Evolutionary conservation across 2,329 filamentous ascomycete genomes (phyloP), one percentile per base, ranked within the genome.

Genomic region (Chalara sp.): DNA sequence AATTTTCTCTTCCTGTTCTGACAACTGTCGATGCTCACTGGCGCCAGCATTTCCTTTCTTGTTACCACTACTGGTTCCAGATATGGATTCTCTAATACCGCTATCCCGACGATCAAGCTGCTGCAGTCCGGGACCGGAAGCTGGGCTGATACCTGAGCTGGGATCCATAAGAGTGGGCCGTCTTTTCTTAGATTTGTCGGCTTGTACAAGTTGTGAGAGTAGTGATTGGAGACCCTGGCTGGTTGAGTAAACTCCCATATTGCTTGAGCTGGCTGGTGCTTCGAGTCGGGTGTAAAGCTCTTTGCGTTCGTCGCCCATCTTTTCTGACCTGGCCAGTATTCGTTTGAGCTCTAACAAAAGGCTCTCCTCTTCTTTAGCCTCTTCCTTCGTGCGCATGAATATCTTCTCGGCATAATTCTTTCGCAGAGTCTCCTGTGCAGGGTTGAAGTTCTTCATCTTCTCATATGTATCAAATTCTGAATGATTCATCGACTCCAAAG

Each of bases 341-440:
- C 93, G 86, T 63, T 95, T 90, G 50, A 99, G 81, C 65, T 99
- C 93, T 52, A 92, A 79, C 13, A 99, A 78, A 3, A 99, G 73
- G 33, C 89, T 86, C 61, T 95, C 87, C 70, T 99, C 93, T 67
- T 99, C 93, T 55, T 88, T 84, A 30, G 92, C 87, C 69, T 99
- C 92, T 56, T 96, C 89, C 56, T 84, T 84, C 6, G 85, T 87
- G 40, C 93, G 81, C 45, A 84, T 81, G 57, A 97, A 78, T 44
- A 91, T 81, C 46, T 86, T 83, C 56, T 87, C 80, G 4, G 90
- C 92, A 62, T 96, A 87, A 51, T 87, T 81, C 71, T 97, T 99
- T 55, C 93, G 83, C 48, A 81, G 75, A 29, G 77, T 78, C 69
- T 99, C 93, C 60, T 87, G 83, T 12, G 80, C 76, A 0, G 90